Evolutionary conservation across 192 early-diverging fungal species (phyloP).

Genomic region (Backusella macrospora): DNA sequence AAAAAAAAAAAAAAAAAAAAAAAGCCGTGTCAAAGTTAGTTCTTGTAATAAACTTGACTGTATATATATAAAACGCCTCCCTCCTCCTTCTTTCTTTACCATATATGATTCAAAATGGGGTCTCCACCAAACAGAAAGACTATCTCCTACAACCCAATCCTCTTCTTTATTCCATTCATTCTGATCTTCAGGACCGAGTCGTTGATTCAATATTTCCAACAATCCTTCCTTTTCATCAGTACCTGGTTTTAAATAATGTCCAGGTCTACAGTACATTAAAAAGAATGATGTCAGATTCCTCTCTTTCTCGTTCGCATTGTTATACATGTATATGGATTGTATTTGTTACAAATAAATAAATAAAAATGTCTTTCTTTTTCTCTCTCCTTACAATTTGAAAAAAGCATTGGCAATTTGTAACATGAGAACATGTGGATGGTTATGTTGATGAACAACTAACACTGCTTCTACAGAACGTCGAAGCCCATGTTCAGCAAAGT

Average conservation of each 20-base stretch:
- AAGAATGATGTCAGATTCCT: background rate
- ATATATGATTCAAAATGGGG: conserved; percentile 78
- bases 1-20: no score
- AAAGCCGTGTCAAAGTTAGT: background rate
- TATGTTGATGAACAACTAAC: conserved; percentile 77
- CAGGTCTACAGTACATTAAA: conserved; percentile 54
- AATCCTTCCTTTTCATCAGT: conserved; percentile 76
- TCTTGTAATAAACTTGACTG: background rate
- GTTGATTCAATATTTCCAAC: conserved; percentile 59
- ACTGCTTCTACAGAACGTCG: conserved; percentile 73
- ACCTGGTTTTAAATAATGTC: conserved; percentile 70
- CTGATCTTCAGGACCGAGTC: conserved; percentile 48
- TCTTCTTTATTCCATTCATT: conserved; percentile 26
- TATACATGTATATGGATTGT: background rate
- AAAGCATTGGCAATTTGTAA: conserved; percentile 74
- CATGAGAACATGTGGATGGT: conserved; percentile 80
- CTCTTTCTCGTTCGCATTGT: no score
- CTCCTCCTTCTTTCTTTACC: conserved; percentile 48
- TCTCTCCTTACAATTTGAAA: conserved; percentile 64
- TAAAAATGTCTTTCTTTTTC: conserved; percentile 6
- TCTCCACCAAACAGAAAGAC: conserved; percentile 72
- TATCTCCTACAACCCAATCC: conserved; percentile 77
- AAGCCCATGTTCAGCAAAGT: conserved; percentile 69
- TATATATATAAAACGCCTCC: background rate
- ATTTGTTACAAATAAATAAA: background rate